Evolutionary conservation across 2,329 filamentous ascomycete genomes (phyloP), one percentile per base, ranked within the genome.

Genomic region (Fusarium anguioides): DNA sequence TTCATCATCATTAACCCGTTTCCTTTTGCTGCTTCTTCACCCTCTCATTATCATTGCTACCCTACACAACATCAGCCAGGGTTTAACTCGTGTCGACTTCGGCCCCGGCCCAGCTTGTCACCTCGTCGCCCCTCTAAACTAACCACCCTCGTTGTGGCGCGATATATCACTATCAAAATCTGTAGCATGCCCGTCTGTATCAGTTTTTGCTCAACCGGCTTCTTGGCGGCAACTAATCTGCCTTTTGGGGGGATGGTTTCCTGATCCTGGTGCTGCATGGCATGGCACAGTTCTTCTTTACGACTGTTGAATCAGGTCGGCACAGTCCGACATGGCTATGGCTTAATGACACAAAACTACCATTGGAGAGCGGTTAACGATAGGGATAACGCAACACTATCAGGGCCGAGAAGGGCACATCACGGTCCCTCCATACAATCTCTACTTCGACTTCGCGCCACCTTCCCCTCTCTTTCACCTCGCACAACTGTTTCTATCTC

Each of bases 321-420:
- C 48, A 41, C 54, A 27, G 46, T 57, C 68, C 61, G 63, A 64
- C 60, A 63, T 66, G 64, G 68, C 46, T 58, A 64, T 71, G 62
- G 68, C 66, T 61, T 74, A 70, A 74, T 64, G 71, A 74, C 59
- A 64, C 62, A 61, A 64, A 59, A 60, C 41, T 27, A 42, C 26
- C 46, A 47, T 51, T 59, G 55, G 61, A 60, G 67, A 71, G 66
- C 58, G 31, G 64, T 71, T 70, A 56, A 60, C 44, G 62, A 57
- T 64, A 57, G 60, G 64, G 62, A 63, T 46, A 64, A 64, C 59
- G 71, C 64, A 63, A 55, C 46, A 45, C 41, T 44, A 40, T 47
- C 66, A 58, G 61, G 68, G 51, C 64, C 70, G 59, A 66, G 72
- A 74, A 74, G 72, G 69, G 72, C 70, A 72, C 57, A 74, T 72